phyloP scores from a whole-genome alignment of 306 rosid species.

The Sindora glabra region DNA sequence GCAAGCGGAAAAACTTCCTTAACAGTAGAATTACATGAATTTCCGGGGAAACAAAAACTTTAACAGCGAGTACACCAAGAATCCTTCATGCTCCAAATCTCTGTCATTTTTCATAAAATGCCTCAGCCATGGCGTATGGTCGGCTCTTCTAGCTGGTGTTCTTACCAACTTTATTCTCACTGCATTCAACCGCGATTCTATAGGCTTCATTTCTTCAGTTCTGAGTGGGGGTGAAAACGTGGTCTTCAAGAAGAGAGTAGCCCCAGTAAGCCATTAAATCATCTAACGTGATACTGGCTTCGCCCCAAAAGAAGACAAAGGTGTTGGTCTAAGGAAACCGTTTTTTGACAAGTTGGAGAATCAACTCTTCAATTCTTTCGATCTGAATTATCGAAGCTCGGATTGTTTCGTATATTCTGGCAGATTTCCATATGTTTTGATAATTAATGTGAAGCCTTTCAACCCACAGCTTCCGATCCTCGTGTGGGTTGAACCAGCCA shows the following conservation, averaged over 20 bases:
- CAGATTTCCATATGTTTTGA: slow-evolving; percentile 31
- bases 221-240: slow-evolving; percentile 14
- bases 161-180: not conserved
- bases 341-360: slow-evolving; percentile 25
- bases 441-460: slow-evolving; percentile 8
- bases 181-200: not conserved
- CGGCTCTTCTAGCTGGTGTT: slow-evolving; percentile 6
- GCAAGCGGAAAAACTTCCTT: slow-evolving; percentile 33
- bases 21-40: no score
- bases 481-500: slow-evolving; percentile 12
- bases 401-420: slow-evolving; percentile 38
- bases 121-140: slow-evolving; percentile 25
- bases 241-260: slow-evolving; percentile 30
- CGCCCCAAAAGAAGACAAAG: slow-evolving; percentile 42
- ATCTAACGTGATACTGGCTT: slow-evolving; percentile 50
- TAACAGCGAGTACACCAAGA: slow-evolving; percentile 31
- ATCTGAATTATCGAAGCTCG: slow-evolving; percentile 22
- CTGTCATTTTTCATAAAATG: slow-evolving; percentile 29
- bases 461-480: slow-evolving; percentile 32
- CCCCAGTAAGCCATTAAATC: slow-evolving; percentile 49
- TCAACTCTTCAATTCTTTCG: not conserved
- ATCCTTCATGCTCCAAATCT: slow-evolving; percentile 37
- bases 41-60: slow-evolving; percentile 35
- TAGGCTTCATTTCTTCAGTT: slow-evolving; percentile 14
- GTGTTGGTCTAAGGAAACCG: slow-evolving; percentile 38